Evolutionary conservation across 768 basidiomycete genomes (phyloP).

Genomic region (Panaeolus cyanescens): DNA sequence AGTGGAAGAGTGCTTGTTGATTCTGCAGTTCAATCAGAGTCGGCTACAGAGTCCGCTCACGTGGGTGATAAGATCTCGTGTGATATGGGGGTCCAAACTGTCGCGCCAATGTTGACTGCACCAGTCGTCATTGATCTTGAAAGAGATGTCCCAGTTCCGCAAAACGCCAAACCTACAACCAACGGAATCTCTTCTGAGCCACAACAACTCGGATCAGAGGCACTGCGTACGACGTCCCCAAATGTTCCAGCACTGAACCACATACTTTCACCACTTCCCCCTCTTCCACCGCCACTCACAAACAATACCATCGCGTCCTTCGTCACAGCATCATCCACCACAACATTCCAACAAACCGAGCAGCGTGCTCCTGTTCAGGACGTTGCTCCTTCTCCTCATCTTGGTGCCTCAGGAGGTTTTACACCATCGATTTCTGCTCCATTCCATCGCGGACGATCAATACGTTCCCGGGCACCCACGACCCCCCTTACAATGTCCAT

Average conservation of each 20-base stretch:
- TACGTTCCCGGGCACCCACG: neutral
- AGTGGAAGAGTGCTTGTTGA: neutral
- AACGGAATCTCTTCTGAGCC: neutral
- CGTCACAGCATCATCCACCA: neutral
- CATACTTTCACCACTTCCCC: neutral
- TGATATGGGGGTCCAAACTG: neutral
- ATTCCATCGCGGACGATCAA: neutral
- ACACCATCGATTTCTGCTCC: neutral
- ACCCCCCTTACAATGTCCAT: neutral
- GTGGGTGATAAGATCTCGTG: neutral
- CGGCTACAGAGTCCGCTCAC: neutral
- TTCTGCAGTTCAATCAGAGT: constrained; percentile 2
- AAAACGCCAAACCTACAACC: neutral
- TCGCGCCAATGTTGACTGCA: neutral
- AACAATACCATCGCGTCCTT: neutral
- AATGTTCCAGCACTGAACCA: neutral
- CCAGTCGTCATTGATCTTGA: neutral
- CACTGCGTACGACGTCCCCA: neutral
- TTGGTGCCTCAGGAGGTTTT: neutral
- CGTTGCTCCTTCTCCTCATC: neutral
- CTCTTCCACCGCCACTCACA: neutral
- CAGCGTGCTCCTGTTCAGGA: neutral
- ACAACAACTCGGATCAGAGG: neutral
- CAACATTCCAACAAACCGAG: neutral
- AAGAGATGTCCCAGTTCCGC: neutral